phyloP scores from a whole-genome alignment of 345 rosid species.

The Tarenaya hassleriana region DNA sequence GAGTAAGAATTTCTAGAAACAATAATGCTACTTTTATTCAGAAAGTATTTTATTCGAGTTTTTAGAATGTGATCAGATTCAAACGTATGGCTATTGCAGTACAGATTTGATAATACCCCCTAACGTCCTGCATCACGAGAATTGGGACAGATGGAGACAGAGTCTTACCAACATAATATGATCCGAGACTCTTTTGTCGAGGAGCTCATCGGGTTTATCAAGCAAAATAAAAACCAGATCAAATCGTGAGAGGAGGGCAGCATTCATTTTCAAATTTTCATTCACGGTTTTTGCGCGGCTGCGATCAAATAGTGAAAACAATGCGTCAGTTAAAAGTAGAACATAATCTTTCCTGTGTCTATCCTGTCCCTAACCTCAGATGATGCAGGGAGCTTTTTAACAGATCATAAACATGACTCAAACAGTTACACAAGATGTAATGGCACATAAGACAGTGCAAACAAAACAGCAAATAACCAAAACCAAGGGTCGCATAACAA shows the following conservation, averaged over 20 bases:
- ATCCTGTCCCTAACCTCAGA: conserved; percentile 11
- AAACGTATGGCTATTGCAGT: conserved; percentile 8
- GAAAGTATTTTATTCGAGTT: conserved; percentile 9
- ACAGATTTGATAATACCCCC: conserved; percentile 3
- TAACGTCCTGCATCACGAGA: conserved; percentile 15
- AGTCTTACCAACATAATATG: conserved; percentile 91
- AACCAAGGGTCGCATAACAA: too few relatives aligned
- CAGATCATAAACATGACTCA: conserved; percentile 10
- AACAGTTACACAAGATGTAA: conserved; percentile 13
- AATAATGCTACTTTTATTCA: neutral
- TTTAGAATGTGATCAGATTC: neutral
- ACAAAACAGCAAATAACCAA: too few relatives aligned
- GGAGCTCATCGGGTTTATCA: conserved; percentile 88
- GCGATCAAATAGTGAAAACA: conserved; percentile 39
- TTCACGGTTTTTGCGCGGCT: conserved; percentile 99
- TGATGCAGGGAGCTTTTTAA: conserved; percentile 10
- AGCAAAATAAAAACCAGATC: conserved; percentile 96
- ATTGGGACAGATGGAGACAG: conserved; percentile 22
- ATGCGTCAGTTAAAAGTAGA: conserved; percentile 9
- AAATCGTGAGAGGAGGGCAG: conserved; percentile 92
- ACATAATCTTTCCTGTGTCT: neutral
- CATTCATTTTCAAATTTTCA: conserved; percentile 93
- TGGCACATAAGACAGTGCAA: neutral
- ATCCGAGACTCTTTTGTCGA: conserved; percentile 88
- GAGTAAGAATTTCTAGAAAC: conserved; percentile 3